Base-by-base conservation (phyloP, 257 asterid genomes). In the Solanum gandarillasii region DNA sequence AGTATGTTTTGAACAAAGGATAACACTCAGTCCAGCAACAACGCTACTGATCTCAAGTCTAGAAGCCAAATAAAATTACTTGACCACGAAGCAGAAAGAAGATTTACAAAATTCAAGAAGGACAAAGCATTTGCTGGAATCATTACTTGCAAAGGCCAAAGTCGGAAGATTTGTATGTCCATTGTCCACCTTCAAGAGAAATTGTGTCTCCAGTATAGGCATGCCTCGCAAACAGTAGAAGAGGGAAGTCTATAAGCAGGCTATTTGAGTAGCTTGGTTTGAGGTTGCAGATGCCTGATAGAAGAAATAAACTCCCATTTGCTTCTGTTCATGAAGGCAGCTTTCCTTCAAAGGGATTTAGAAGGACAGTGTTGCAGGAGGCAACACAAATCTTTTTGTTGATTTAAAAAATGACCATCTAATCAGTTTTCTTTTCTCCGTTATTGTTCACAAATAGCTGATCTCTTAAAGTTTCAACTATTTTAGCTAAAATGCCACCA, bases 401-500 rank as follows among this genome's bases (percentile, higher is more conserved):
- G 86, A 82, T 82, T 82, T 18, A 20, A 21, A 48, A 82, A 82
- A 52, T 29, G 43, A 48, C 29, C 0, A 2, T 29, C 70, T 82
- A 82, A 82, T 31, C 86, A 52, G 31, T 9, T 48, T 10, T 43
- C 62, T 71, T 70, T 31, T 29, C 39, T 84, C 83, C 52, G 46
- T 34, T 25, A 21, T 34, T 52, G 29, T 89, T 90, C 36, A 90
- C 89, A 70, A 96, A 94, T 92, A 97, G 89, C 87, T 91, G 94
- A 67, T 88, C 79, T 90, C 98, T 93, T 85, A 95, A 92, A 70
- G 94, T 94, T 86, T 78, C 89, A 84, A 95, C 78, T 34, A 94
- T 88, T 48, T 92, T 90, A 86, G 93, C 94, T 87, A 94, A 88
- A 83, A 93, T 93, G 79, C 73, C 92, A 35, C 84, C 88, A 83